phyloP scores from a whole-genome alignment of 257 asterid species.

The Ehretia macrophylla region DNA sequence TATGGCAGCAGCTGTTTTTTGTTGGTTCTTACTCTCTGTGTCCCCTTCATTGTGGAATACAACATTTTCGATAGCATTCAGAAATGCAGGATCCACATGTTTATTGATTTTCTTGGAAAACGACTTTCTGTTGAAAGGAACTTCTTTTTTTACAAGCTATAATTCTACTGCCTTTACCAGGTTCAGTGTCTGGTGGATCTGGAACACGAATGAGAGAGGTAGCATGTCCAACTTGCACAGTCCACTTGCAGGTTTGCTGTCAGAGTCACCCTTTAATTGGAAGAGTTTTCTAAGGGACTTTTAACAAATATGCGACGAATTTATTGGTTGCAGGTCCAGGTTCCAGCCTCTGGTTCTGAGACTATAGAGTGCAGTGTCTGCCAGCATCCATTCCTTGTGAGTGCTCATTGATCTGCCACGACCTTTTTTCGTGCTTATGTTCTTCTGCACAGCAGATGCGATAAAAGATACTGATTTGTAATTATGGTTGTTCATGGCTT shows the following conservation, averaged over 20 bases:
- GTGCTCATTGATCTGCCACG: constrained; percentile 19
- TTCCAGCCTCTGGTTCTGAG: constrained; percentile 65
- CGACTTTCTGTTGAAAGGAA: too few relatives aligned
- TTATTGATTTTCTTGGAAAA: too few relatives aligned
- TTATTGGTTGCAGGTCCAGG: constrained; percentile 45
- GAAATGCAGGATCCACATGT: too few relatives aligned
- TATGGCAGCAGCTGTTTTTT: background rate
- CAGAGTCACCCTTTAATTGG: background rate
- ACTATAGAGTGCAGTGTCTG: constrained; percentile 89
- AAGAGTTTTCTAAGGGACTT: background rate
- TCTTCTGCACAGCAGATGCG: too few relatives aligned
- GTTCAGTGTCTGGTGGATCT: constrained; percentile 35
- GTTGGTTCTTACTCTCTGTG: background rate
- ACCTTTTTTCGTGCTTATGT: background rate
- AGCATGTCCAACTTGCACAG: constrained; percentile 90
- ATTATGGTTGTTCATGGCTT: background rate
- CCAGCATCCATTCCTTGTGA: constrained; percentile 79
- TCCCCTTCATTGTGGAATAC: background rate
- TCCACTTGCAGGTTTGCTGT: constrained; percentile 67
- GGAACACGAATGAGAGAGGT: constrained; percentile 67
- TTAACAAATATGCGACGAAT: background rate
- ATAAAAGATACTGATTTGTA: background rate
- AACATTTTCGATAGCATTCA: too few relatives aligned
- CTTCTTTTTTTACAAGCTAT: background rate
- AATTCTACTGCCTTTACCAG: constrained; percentile 21